Evolutionary conservation across 78 protist genomes (phyloP).

Genomic region (Ministeria vibrans): DNA sequence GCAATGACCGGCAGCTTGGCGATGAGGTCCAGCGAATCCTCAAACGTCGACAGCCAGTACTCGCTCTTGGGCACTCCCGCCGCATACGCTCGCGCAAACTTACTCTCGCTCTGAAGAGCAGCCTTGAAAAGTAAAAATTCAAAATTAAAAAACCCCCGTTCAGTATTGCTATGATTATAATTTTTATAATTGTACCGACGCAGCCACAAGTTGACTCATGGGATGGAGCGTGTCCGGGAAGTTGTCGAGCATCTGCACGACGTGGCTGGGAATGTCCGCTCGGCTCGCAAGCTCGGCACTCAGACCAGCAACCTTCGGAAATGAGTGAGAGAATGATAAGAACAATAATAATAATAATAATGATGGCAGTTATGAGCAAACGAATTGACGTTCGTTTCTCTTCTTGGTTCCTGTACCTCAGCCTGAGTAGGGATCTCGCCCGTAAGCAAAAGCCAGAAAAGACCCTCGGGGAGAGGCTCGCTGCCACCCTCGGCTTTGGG

Average conservation of each 20-base stretch:
- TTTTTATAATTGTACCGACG: slow-evolving; percentile 19
- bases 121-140: slow-evolving; percentile 25
- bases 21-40: slow-evolving; percentile 83
- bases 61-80: slow-evolving; percentile 75
- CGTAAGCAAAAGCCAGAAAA: slow-evolving; percentile 89
- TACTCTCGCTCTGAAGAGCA: slow-evolving; percentile 68
- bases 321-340: too few relatives aligned
- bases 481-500: slow-evolving; percentile 81
- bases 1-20: slow-evolving; percentile 90
- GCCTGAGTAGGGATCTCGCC: slow-evolving; percentile 87
- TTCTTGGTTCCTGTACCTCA: slow-evolving; percentile 46
- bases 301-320: too few relatives aligned
- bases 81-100: slow-evolving; percentile 82
- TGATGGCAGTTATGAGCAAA: too few relatives aligned
- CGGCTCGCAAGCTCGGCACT: slow-evolving; percentile 19
- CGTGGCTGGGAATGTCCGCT: slow-evolving; percentile 52
- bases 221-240: slow-evolving; percentile 90
- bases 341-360: too few relatives aligned
- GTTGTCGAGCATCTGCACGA: slow-evolving; percentile 51
- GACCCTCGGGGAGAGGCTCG: slow-evolving; percentile 91
- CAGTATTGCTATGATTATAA: neutral
- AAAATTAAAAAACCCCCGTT: slow-evolving; percentile 17
- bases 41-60: slow-evolving; percentile 86
- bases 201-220: slow-evolving; percentile 84
- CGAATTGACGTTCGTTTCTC: too few relatives aligned